Evolutionary conservation across 2,329 filamentous ascomycete species (phyloP), one percentile per base, ranked within the genome.

Genomic region (Madurella mycetomatis): DNA sequence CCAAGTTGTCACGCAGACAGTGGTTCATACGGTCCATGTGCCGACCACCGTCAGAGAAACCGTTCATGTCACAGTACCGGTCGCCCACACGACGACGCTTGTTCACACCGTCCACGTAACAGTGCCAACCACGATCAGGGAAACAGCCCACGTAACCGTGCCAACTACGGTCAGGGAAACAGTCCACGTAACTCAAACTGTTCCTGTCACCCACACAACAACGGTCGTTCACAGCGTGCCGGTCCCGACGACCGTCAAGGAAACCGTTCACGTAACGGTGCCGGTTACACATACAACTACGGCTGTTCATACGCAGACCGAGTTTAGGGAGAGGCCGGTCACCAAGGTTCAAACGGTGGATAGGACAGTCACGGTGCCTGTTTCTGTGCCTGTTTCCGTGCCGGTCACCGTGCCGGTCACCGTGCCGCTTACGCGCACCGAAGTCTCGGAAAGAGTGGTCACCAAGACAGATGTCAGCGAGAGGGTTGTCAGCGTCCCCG

Each of bases 141-240:
- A 42, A 9, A 51, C 44, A 19, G 48, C 47, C 16, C 45, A 47
- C 8, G 54, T 56, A 16, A n/a, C n/a, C n/a, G 34, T 37, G 34
- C 34, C 34, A 15, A 37, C 34, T 4, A 37, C 34, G 4, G 34
- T 37, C 34, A 37, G 34, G 30, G 45, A 42, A 9, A 51, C 44
- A 19, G 48, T 51, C 16, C 45, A 47, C 8, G 54, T 56, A 16
- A n/a, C n/a, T n/a, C n/a, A n/a, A n/a, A n/a, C 19, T 37, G 34
- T 37, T 16, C 37, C 47, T 12, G 4, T 37, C 2, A 15, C 34
- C 2, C 34, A 37, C 34, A 37, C 34, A 15, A 49, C 40, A 4
- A 49, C 47, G 15, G 32, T 46, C 43, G 32, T 13, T 12, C 25
- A 46, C n/a, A 47, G 47, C 4, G 25, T 49, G n/a, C 40, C 31